phyloP scores from a whole-genome alignment of 2,329 filamentous ascomycete species.

The Diatrype stigma region DNA sequence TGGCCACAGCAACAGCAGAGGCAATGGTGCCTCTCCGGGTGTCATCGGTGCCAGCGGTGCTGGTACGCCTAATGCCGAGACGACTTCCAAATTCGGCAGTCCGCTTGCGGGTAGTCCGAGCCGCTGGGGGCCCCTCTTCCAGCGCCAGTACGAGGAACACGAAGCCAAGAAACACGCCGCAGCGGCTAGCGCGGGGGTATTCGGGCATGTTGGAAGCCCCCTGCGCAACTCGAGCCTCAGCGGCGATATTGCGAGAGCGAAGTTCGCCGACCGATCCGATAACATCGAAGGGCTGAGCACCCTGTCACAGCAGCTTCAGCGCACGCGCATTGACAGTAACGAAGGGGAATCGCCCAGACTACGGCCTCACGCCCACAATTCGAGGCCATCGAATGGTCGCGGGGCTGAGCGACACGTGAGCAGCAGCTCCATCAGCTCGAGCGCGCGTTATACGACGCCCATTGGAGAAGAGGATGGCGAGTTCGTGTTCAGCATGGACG shows the following conservation, averaged over 20 bases:
- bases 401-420: conserved; percentile 56
- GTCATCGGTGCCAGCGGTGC: conserved; percentile 34
- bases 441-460: conserved; percentile 57
- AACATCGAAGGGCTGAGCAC: conserved; percentile 52
- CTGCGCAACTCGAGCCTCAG: conserved; percentile 60
- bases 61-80: conserved; percentile 36
- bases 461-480: conserved; percentile 63
- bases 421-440: conserved; percentile 54
- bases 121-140: conserved; percentile 58
- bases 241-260: conserved; percentile 43
- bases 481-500: conserved; percentile 64
- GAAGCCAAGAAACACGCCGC: conserved; percentile 41
- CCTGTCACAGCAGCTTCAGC: conserved; percentile 59
- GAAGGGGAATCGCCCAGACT: conserved; percentile 41
- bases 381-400: conserved; percentile 38
- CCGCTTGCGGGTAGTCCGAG: conserved; percentile 56
- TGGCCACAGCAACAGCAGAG: conserved; percentile 26
- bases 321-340: conserved; percentile 50
- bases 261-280: conserved; percentile 38
- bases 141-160: conserved; percentile 57
- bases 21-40: conserved; percentile 31
- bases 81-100: conserved; percentile 56
- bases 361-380: conserved; percentile 42
- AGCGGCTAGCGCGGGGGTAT: conserved; percentile 44
- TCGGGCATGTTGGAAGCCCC: conserved; percentile 63